Conservation (phyloP, 75 land plant genomes). For the Ceratopteris richardii region DNA sequence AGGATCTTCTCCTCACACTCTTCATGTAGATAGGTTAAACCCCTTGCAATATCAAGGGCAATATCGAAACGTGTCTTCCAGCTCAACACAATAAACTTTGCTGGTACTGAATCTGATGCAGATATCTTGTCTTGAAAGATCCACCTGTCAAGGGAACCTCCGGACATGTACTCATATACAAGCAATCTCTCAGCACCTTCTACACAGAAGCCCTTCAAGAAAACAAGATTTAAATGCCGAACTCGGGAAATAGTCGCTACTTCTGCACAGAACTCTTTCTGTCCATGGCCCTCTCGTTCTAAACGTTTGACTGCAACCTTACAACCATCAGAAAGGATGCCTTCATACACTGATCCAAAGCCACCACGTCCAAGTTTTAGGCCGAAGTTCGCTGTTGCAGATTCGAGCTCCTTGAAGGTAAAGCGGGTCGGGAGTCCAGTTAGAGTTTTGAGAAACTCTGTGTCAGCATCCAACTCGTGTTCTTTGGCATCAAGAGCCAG, state of each 20-base stretch:
- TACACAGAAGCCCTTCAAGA: constrained; percentile 33
- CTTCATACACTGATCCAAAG: constrained; percentile 20
- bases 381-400: constrained; percentile 22
- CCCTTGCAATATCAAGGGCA: constrained; percentile 8
- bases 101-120: neutral
- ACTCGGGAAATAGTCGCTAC: constrained; percentile 24
- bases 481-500: neutral
- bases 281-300: constrained; percentile 6
- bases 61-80: constrained; percentile 1
- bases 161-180: constrained; percentile 33
- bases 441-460: constrained; percentile 15
- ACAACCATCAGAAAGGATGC: constrained; percentile 4
- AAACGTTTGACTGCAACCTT: constrained; percentile 23
- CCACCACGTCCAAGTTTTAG: constrained; percentile 23
- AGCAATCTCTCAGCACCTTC: constrained; percentile 22
- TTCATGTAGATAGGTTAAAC: constrained; percentile 12
- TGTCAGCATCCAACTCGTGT: neutral
- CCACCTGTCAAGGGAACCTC: constrained; percentile 29
- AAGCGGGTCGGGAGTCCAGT: constrained; percentile 25
- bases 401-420: constrained; percentile 15
- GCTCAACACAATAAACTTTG: no score
- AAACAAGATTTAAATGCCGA: constrained; percentile 33
- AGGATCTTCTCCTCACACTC: constrained; percentile 4
- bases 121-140: constrained; percentile 2
- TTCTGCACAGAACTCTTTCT: constrained; percentile 23